Evolutionary conservation across 345 rosid genomes (phyloP), one percentile per base, ranked within the genome.

Genomic region (Gossypium thurberi): DNA sequence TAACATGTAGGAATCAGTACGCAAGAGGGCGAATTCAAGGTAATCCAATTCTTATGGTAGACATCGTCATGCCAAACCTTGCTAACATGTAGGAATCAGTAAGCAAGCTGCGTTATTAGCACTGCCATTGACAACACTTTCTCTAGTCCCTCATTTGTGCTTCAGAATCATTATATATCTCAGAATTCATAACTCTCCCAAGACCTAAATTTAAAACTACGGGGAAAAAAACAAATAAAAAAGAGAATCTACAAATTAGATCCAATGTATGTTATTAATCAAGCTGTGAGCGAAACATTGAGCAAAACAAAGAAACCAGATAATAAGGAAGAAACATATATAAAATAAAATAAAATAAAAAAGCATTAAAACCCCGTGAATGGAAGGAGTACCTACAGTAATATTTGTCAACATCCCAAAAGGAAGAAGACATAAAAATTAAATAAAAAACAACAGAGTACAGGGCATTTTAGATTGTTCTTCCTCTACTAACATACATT

Each of bases 381-480:
- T 81, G 72, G 73, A 78, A 81, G 65, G 51, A 53, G 80, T 66
- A 53, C 72, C 83, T 81, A 81, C 74, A 64, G 25, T 25, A 74
- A 70, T 72, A 71, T 69, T 58, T 40, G 51, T 65, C 51, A 76
- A 53, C 33, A 77, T 76, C 33, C 50, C 47, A 40, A 76, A 52
- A 17, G 3, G 20, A 70, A 15, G 48, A 20, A 69, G 69, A 42
- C 40, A 55, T 65, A 59, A 44, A 12, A 58, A 69, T 33, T 55
- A 57, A 64, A 57, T 43, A 48, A 20, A 64, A 17, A 68, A 66
- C 37, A 43, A 33, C 56, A 65, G 51, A 59, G n/a, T 69, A 79
- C 71, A 50, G 73, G 83, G 28, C 70, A 62, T 68, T 72, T 60
- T 77, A 79, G 81, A 84, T 78, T 81, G 78, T 72, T 61, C 69